phyloP scores from a whole-genome alignment of 2,329 filamentous ascomycete species.

The Alternaria viburni region DNA sequence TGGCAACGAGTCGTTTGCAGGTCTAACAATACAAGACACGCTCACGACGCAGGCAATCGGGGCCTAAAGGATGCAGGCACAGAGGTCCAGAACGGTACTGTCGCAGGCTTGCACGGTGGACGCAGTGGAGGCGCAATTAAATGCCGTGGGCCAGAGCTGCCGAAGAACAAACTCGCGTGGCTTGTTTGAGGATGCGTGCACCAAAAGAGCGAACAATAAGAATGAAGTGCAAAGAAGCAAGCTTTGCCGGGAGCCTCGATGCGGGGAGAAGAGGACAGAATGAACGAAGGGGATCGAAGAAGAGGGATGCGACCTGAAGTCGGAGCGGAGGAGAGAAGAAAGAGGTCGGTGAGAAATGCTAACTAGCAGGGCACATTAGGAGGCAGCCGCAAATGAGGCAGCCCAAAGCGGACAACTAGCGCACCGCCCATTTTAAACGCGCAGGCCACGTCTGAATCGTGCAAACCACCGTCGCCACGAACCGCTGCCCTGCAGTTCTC shows the following conservation, averaged over 20 bases:
- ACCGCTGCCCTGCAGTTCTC: slow-evolving; percentile 22
- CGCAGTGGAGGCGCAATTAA: slow-evolving; percentile 34
- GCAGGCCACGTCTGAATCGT: slow-evolving; percentile 29
- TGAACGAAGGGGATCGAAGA: slow-evolving; percentile 44
- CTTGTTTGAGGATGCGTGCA: slow-evolving; percentile 42
- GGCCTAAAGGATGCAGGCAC: slow-evolving; percentile 1
- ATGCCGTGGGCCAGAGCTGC: slow-evolving; percentile 25
- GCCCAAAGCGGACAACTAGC: slow-evolving; percentile 32
- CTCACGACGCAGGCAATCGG: slow-evolving; percentile 16
- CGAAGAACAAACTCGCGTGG: slow-evolving; percentile 33
- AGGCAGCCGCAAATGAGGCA: slow-evolving; percentile 45
- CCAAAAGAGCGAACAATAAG: slow-evolving; percentile 50
- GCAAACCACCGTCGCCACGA: slow-evolving; percentile 19
- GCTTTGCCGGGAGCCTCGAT: slow-evolving; percentile 38
- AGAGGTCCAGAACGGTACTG: slow-evolving; percentile 14
- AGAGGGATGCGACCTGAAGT: slow-evolving; percentile 38
- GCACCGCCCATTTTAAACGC: slow-evolving; percentile 39
- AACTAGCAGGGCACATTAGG: slow-evolving; percentile 41
- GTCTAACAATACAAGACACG: slow-evolving; percentile 20
- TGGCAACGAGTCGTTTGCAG: slow-evolving; percentile 26
- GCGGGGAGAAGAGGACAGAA: slow-evolving; percentile 45
- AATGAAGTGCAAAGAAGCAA: slow-evolving; percentile 47
- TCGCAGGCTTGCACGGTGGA: slow-evolving; percentile 25
- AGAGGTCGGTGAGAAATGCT: slow-evolving; percentile 39
- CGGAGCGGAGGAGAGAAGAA: slow-evolving; percentile 34